Evolutionary conservation across 345 rosid species (phyloP), one percentile per base, ranked within the genome.

Genomic region (Ceriops decandra): DNA sequence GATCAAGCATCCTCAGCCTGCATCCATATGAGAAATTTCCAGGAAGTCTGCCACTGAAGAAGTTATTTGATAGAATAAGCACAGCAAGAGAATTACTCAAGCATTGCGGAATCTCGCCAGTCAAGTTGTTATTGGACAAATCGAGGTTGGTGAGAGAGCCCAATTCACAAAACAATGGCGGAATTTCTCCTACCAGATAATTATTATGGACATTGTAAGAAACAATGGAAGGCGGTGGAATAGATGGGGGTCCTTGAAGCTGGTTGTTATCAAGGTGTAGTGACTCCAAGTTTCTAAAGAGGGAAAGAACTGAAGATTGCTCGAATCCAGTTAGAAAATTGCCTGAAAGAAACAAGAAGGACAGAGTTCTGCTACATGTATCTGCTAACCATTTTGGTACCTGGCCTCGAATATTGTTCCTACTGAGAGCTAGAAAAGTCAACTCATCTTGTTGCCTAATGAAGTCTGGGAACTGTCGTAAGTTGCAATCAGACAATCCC

Each of bases 71-170:
- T 0, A 80, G 28, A 57, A 58, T 27, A 7, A 80, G 35, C 1
- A 62, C 2, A 0, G 33, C 9, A 0, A 72, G 60, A 0, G 6
- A 0, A n/a, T 71, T 68, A 13, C 67, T 69, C 19, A 84, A 71
- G 24, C 85, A 84, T 35, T 32, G 62, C 0, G 83, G 83, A 67
- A 79, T 58, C 30, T 3, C 21, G 2, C 82, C 72, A 1, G 24
- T 68, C 2, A 77, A 52, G 19, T 36, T 57, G 20, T 82, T 80
- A 19, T 24, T 20, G 0, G 71, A 68, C 62, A 80, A 24, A 52
- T 79, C 81, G 11, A 79, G 67, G 0, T 9, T 1, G 1, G 0
- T 0, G 3, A 75, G 21, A 30, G 7, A 5, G 38, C 10, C 42
- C 47, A 60, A 24, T 11, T 70, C 52, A 65, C 81, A 77, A 1